Base-by-base conservation (phyloP, 768 basidiomycete species). In the Astraeus odoratus region DNA sequence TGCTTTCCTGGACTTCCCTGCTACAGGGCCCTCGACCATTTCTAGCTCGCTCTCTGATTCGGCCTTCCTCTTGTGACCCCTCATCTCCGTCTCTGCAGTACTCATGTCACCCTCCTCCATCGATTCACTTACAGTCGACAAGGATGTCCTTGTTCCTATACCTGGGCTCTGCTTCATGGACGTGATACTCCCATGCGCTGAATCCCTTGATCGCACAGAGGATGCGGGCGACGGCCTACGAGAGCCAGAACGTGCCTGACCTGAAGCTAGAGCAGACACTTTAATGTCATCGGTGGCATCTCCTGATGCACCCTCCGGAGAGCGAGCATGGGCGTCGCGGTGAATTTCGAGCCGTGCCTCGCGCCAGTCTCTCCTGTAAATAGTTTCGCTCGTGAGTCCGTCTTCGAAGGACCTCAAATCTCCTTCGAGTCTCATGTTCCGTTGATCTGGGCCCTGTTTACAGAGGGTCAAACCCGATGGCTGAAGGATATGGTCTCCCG, bases 301-400 rank as follows among this genome's bases (percentile, higher is more conserved):
- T 18, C 49, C 52, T 19, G 50, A 58, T 1, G 20, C 34, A 41
- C 30, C 18, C 24, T 24, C 35, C 1, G 31, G 46, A 3, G 49
- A 55, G 13, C 52, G 51, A 3, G 30, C 44, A 10, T 50, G 52
- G 25, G 52, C 48, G 9, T 62, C 53, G 2, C 49, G 43, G 15
- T 39, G 46, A 26, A 29, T 47, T 7, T 53, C 54, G 19, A 80
- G 56, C 42, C 85, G 71, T 3, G 81, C 79, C 61, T 88, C 86
- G 39, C 84, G 71, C 84, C 85, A 89, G 58, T 89, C 87, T 22
- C 86, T 72, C 46, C 73, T 70, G 59, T 86, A 86, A 3, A 86
- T 51, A 47, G 71, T 80, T 54, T 89, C 85, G 0, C 72, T 65
- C 0, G 72, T 69, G 6, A 83, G 53, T 0, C 76, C 77, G 50